Evolutionary conservation across 257 asterid genomes (phyloP).

Genomic region (Ilex aquifolium): DNA sequence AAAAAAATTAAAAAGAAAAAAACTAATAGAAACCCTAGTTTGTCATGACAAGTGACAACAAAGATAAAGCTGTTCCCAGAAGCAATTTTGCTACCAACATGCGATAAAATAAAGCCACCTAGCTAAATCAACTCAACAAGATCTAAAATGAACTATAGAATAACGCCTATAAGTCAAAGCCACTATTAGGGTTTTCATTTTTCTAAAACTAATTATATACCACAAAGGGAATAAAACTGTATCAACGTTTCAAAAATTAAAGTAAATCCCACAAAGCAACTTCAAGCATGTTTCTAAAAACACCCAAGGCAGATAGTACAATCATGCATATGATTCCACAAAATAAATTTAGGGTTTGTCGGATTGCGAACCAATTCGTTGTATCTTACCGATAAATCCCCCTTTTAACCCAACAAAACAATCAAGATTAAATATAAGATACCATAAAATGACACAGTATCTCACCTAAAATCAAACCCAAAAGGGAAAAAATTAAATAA

Average conservation of each 20-base stretch:
- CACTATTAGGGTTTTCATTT: conserved; percentile 46
- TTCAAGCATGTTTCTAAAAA: conserved; percentile 2
- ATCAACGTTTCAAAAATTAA: neutral
- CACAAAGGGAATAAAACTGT: conserved; percentile 9
- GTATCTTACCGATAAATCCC: neutral
- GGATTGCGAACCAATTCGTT: neutral
- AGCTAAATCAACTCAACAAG: conserved; percentile 8
- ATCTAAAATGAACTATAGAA: conserved; percentile 9
- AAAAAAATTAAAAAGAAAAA: too few species aligned
- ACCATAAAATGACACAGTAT: neutral
- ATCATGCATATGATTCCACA: conserved; percentile 10
- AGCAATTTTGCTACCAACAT: conserved; percentile 13
- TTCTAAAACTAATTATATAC: conserved; percentile 5
- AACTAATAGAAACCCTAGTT: conserved; percentile 42
- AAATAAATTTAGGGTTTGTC: conserved; percentile 51
- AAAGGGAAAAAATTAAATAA: neutral
- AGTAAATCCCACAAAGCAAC: conserved; percentile 8
- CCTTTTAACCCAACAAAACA: neutral
- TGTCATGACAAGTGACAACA: conserved; percentile 12
- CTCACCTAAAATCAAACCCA: conserved; percentile 2
- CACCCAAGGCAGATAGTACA: neutral
- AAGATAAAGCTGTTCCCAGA: conserved; percentile 7
- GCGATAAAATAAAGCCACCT: conserved; percentile 5
- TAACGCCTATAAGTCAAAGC: conserved; percentile 5
- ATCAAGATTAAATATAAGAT: neutral